A percentile compares a stretch with the other conserved stretches of the same genome.
phyloP scores from a whole-genome alignment of 2,329 filamentous ascomycete species.

The Neofusicoccum ribis region DNA sequence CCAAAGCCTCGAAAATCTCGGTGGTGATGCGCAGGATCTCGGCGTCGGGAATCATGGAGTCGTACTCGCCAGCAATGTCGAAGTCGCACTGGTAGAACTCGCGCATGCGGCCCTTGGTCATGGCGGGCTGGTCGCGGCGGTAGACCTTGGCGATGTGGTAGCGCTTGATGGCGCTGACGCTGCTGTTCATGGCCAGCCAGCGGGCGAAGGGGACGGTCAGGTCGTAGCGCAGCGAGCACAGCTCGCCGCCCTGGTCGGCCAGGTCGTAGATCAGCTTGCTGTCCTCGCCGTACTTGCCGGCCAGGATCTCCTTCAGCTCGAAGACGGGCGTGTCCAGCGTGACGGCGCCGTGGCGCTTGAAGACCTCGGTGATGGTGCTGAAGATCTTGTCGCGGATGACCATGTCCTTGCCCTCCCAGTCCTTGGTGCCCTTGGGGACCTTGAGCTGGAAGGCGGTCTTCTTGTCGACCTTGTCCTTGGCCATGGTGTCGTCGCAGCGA shows the following conservation, averaged over 20 bases:
- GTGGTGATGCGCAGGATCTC: slow-evolving; percentile 82
- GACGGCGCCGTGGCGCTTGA: slow-evolving; percentile 79
- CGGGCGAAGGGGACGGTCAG: slow-evolving; percentile 87
- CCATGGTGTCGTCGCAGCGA: slow-evolving; percentile 40
- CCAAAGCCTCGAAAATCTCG: slow-evolving; percentile 81
- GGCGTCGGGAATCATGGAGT: slow-evolving; percentile 88
- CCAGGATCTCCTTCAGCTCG: slow-evolving; percentile 80
- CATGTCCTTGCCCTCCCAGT: slow-evolving; percentile 79
- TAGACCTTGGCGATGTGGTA: slow-evolving; percentile 96
- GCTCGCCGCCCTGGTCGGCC: slow-evolving; percentile 82
- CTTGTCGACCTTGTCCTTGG: slow-evolving; percentile 44
- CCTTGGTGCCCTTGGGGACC: slow-evolving; percentile 87
- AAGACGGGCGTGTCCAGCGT: slow-evolving; percentile 83
- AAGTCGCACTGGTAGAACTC: slow-evolving; percentile 99
- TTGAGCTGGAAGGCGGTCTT: slow-evolving; percentile 66
- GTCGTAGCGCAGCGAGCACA: slow-evolving; percentile 82
- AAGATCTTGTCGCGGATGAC: slow-evolving; percentile 81
- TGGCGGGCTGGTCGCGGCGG: slow-evolving; percentile 76
- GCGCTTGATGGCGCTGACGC: slow-evolving; percentile 81
- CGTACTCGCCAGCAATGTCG: slow-evolving; percentile 85
- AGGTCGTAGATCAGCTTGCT: slow-evolving; percentile 90
- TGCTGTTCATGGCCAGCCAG: slow-evolving; percentile 88
- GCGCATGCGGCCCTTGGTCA: slow-evolving; percentile 89
- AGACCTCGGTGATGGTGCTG: slow-evolving; percentile 71
- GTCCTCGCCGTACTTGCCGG: slow-evolving; percentile 91